Percentiles rank a stretch among this genome's conserved stretches.
Conservation (phyloP, 2,329 filamentous ascomycete genomes). For the Talaromyces sp. region DNA sequence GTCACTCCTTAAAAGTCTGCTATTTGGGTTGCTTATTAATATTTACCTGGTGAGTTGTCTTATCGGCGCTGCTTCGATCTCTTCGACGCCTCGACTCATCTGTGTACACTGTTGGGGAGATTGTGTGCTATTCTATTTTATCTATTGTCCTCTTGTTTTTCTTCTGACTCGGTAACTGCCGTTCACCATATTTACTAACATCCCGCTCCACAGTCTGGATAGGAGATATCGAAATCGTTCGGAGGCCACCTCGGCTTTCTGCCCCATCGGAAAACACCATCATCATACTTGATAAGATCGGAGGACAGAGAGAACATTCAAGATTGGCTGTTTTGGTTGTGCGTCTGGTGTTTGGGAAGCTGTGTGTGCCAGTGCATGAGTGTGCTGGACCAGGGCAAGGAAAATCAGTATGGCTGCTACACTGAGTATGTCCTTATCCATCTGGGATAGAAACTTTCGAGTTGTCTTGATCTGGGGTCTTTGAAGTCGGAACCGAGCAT, state of each 20-base stretch:
- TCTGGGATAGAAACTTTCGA: neutral
- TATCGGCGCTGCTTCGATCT: neutral
- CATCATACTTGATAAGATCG: neutral
- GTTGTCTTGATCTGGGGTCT: neutral
- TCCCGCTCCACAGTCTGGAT: slow-evolving; percentile 13
- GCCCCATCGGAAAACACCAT: neutral
- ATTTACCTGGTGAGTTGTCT: slow-evolving; percentile 19
- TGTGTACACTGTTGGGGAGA: neutral
- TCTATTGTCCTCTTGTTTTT: neutral
- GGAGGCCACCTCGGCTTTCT: neutral
- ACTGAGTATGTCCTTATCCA: slow-evolving; percentile 38
- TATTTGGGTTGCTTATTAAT: slow-evolving; percentile 20
- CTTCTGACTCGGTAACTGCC: neutral
- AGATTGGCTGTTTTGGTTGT: neutral
- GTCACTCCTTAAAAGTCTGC: slow-evolving; percentile 24
- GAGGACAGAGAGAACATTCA: neutral
- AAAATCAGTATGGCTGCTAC: slow-evolving; percentile 42
- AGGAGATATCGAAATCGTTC: slow-evolving; percentile 10
- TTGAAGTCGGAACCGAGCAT: neutral
- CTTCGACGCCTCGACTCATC: neutral
- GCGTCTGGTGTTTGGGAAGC: neutral
- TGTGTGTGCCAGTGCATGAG: neutral
- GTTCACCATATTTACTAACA: slow-evolving; percentile 9
- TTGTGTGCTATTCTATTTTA: neutral
- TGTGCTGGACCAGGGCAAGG: slow-evolving; percentile 18